A percentile compares a stretch with the other conserved stretches of the same genome.
Evolutionary conservation across 1,139 yeast genomes (phyloP).

Genomic region (Citeromyces hawaiiensis): DNA sequence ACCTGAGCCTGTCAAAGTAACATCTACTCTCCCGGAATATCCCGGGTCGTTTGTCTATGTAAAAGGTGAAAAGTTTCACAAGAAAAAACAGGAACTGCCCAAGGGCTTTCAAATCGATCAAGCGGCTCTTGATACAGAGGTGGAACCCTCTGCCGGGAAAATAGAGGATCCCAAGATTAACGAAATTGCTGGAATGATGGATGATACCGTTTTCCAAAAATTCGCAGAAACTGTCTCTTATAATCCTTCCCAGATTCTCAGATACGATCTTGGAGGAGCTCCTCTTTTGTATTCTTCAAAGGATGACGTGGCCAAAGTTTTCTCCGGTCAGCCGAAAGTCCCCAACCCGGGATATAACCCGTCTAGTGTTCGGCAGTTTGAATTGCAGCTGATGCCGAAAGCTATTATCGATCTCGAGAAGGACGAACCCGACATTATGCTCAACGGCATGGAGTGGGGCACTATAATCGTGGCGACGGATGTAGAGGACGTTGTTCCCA

Average conservation of each 20-base stretch:
- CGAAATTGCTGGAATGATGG: conserved; percentile 37
- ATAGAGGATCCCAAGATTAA: conserved; percentile 18
- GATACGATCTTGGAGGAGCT: conserved; percentile 65
- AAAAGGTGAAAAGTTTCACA: conserved; percentile 45
- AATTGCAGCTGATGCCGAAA: conserved; percentile 90
- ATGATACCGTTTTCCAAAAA: conserved; percentile 67
- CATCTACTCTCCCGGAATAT: conserved; percentile 27
- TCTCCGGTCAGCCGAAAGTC: conserved; percentile 19
- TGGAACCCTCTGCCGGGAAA: conserved; percentile 7
- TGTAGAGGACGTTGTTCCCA: conserved; percentile 53
- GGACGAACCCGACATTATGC: conserved; percentile 22
- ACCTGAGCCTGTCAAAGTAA: conserved; percentile 5
- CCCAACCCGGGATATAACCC: conserved; percentile 52
- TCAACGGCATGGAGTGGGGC: conserved; percentile 96
- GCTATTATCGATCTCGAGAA: conserved; percentile 72
- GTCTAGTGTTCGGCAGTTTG: conserved; percentile 52
- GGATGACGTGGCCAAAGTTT: conserved; percentile 36
- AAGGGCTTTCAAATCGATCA: conserved; percentile 30
- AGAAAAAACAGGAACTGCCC: conserved; percentile 21
- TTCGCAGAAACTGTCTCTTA: conserved; percentile 64
- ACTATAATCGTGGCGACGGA: conserved; percentile 81
- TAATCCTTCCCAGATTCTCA: conserved; percentile 75
- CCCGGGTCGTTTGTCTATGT: conserved; percentile 59
- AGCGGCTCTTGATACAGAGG: conserved; percentile 22
- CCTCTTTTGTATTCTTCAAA: conserved; percentile 64